Conservation (phyloP, 257 asterid species). For the Rauvolfia tetraphylla region DNA sequence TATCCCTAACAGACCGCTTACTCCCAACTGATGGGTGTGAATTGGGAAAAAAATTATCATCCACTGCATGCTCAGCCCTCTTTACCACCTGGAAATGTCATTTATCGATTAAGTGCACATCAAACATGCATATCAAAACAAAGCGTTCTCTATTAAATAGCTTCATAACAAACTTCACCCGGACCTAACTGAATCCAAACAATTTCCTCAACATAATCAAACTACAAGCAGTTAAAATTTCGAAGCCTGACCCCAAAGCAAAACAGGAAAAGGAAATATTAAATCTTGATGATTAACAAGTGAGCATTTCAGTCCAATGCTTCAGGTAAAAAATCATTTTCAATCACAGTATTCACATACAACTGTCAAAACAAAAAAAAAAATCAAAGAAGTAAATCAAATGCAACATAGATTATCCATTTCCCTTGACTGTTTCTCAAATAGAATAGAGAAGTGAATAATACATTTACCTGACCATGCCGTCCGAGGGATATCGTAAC, state of each 20-base stretch:
- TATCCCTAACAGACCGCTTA: constrained; percentile 73
- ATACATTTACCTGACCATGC: constrained; percentile 57
- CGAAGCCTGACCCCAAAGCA: neutral
- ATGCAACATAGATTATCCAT: neutral
- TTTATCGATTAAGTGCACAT: neutral
- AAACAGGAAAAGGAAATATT: neutral
- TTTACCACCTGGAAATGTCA: constrained; percentile 59
- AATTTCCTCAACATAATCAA: neutral
- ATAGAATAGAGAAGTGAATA: neutral
- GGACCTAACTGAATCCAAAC: neutral
- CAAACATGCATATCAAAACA: neutral
- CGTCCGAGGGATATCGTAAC: constrained; percentile 88
- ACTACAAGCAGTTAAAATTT: neutral
- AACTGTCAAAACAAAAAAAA: constrained; percentile 1
- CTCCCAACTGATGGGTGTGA: constrained; percentile 47
- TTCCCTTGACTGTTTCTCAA: neutral
- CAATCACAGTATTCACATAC: neutral
- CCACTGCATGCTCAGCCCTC: constrained; percentile 41
- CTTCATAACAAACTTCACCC: neutral
- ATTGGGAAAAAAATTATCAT: constrained; percentile 29
- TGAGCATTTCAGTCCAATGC: neutral
- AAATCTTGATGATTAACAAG: neutral
- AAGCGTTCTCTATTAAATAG: neutral
- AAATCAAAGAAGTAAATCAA: neutral
- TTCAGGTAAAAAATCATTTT: neutral